Percentiles rank a stretch among this genome's conserved stretches.
Conservation (phyloP, 805 yeast genomes). For the Nakazawaea wyomingensis region DNA sequence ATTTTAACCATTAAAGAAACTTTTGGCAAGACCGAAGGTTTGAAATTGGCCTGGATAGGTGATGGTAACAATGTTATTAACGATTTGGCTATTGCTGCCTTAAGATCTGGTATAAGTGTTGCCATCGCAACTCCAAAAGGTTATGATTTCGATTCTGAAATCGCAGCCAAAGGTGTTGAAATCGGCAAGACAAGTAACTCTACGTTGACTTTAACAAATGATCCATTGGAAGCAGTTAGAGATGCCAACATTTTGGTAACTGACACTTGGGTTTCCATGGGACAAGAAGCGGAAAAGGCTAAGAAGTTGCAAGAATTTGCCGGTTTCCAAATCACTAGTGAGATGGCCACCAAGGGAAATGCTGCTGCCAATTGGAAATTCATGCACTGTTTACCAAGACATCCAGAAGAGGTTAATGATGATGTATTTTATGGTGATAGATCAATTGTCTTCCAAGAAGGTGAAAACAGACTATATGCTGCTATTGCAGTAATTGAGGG, state of each 20-base stretch:
- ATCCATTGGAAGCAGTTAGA: conserved; percentile 69
- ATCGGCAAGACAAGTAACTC: conserved; percentile 49
- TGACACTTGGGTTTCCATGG: conserved; percentile 98
- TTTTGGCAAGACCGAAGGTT: conserved; percentile 51
- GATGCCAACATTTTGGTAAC: conserved; percentile 84
- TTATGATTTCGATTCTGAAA: conserved; percentile 53
- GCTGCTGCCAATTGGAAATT: conserved; percentile 72
- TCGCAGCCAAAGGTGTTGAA: conserved; percentile 48
- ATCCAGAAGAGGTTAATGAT: conserved; percentile 89
- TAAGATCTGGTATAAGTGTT: conserved; percentile 78
- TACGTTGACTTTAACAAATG: conserved; percentile 55
- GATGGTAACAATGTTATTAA: conserved; percentile 95
- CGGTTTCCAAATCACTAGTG: conserved; percentile 79
- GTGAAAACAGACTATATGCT: conserved; percentile 93
- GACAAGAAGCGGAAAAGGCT: conserved; percentile 78
- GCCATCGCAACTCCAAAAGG: conserved; percentile 81
- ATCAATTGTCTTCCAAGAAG: conserved; percentile 90
- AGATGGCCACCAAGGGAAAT: conserved; percentile 53
- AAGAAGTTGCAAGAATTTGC: conserved; percentile 72
- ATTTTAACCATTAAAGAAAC: conserved; percentile 79
- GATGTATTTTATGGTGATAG: conserved; percentile 82
- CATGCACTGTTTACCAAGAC: conserved; percentile 98
- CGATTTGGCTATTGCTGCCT: conserved; percentile 84
- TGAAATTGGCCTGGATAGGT: conserved; percentile 92
- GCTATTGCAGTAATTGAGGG: conserved; percentile 93